Conservation (phyloP, 345 rosid genomes). For the Pistacia vera region DNA sequence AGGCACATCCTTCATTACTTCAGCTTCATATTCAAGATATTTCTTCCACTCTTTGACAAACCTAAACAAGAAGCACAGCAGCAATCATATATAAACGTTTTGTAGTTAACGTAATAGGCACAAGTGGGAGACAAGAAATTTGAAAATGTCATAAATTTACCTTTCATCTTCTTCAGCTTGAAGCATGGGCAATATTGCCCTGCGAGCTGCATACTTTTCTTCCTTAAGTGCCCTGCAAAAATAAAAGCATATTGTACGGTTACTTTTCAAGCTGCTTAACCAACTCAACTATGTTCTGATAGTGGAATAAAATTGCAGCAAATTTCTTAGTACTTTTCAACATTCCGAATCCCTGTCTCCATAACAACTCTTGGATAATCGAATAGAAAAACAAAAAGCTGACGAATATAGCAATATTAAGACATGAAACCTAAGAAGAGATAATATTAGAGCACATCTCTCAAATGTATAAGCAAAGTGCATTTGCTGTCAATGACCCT, state of each 20-base stretch:
- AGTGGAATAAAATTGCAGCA: background rate
- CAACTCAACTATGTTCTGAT: background rate
- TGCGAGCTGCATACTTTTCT: constrained; percentile 92
- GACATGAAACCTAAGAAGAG: background rate
- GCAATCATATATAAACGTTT: background rate
- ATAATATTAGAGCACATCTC: background rate
- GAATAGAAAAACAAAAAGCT: background rate
- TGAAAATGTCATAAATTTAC: constrained; percentile 30
- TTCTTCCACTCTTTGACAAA: constrained; percentile 97
- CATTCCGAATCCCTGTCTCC: background rate
- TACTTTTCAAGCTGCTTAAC: background rate
- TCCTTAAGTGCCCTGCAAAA: constrained; percentile 84
- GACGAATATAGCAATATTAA: background rate
- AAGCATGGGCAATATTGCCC: constrained; percentile 83
- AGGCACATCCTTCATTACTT: constrained; percentile 98
- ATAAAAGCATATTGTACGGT: constrained; percentile 6
- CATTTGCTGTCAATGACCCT: background rate
- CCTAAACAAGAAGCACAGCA: constrained; percentile 34
- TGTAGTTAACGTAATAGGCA: background rate
- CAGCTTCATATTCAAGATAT: constrained; percentile 97
- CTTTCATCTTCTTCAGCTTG: constrained; percentile 99
- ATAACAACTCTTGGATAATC: no score
- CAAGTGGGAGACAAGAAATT: background rate
- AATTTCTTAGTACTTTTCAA: background rate
- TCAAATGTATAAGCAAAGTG: background rate